Conservation (phyloP, 2,329 filamentous ascomycete genomes). For the Didymella arachidicola region DNA sequence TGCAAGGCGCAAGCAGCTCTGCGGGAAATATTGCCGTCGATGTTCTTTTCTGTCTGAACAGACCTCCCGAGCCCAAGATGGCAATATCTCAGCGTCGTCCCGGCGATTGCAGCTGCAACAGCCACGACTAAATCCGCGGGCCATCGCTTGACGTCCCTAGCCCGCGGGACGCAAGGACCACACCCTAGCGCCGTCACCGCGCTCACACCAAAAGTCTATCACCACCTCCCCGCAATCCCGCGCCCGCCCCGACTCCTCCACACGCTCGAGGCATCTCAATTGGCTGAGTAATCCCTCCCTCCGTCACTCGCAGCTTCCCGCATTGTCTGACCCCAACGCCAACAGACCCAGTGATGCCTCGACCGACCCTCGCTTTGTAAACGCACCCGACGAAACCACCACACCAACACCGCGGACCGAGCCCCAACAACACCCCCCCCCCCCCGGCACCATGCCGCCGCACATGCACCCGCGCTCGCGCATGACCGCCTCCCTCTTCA, state of each 20-base stretch:
- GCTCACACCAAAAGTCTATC: slow-evolving; percentile 37
- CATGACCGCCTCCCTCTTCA: slow-evolving; percentile 93
- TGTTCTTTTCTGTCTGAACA: no score
- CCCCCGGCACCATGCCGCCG: slow-evolving; percentile 70
- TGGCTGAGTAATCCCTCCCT: slow-evolving; percentile 30
- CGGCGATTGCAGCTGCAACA: neutral
- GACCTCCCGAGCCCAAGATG: neutral
- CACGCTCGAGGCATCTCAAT: slow-evolving; percentile 43
- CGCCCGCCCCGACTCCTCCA: slow-evolving; percentile 3
- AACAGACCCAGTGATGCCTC: slow-evolving; percentile 43
- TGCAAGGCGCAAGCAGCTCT: neutral
- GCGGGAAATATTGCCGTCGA: neutral
- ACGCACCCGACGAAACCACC: neutral
- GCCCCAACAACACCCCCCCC: neutral
- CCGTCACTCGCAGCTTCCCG: neutral
- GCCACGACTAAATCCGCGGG: neutral
- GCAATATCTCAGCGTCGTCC: neutral
- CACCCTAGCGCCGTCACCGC: slow-evolving; percentile 14
- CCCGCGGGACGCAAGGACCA: slow-evolving; percentile 24
- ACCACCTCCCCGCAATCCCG: slow-evolving; percentile 27
- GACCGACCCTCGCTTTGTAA: slow-evolving; percentile 19
- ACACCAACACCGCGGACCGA: neutral
- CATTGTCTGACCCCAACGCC: neutral
- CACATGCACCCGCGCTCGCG: slow-evolving; percentile 92
- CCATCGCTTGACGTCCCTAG: neutral